phyloP scores from a whole-genome alignment of 1,139 yeast species.

The Hyphopichia pseudoburtonii region DNA sequence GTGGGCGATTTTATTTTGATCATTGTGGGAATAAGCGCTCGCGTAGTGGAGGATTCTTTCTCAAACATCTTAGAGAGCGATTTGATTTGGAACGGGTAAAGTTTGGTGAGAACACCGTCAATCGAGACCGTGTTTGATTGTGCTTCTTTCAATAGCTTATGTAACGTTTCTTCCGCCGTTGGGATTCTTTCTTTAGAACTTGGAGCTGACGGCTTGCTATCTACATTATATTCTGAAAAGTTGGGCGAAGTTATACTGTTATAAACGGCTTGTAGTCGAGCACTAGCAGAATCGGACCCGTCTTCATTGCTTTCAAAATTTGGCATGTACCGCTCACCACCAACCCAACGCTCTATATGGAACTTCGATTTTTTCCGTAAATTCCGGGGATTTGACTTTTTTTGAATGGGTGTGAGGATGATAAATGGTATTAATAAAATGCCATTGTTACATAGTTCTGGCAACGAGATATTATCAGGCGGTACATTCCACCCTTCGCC shows the following conservation, averaged over 20 bases:
- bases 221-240: slow-evolving; percentile 15
- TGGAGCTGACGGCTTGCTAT: slow-evolving; percentile 6
- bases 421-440: neutral
- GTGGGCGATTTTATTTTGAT: slow-evolving; percentile 26
- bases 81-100: slow-evolving; percentile 58
- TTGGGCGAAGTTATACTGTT: slow-evolving; percentile 41
- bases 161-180: slow-evolving; percentile 18
- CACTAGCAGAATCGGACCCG: slow-evolving; percentile 6
- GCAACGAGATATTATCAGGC: neutral
- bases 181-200: slow-evolving; percentile 11
- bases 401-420: neutral
- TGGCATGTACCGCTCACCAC: slow-evolving; percentile 11
- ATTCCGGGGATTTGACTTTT: neutral
- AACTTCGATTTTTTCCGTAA: slow-evolving; percentile 11
- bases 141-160: slow-evolving; percentile 13
- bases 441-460: neutral
- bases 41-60: slow-evolving; percentile 41
- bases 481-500: slow-evolving; percentile 13
- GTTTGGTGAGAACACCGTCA: slow-evolving; percentile 48
- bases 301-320: neutral
- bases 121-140: slow-evolving; percentile 22
- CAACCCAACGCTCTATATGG: slow-evolving; percentile 35
- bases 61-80: slow-evolving; percentile 61
- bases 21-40: slow-evolving; percentile 45
- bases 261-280: slow-evolving; percentile 34